Conservation (phyloP, 495 filamentous ascomycete species). For the Aspergillus campestris region DNA sequence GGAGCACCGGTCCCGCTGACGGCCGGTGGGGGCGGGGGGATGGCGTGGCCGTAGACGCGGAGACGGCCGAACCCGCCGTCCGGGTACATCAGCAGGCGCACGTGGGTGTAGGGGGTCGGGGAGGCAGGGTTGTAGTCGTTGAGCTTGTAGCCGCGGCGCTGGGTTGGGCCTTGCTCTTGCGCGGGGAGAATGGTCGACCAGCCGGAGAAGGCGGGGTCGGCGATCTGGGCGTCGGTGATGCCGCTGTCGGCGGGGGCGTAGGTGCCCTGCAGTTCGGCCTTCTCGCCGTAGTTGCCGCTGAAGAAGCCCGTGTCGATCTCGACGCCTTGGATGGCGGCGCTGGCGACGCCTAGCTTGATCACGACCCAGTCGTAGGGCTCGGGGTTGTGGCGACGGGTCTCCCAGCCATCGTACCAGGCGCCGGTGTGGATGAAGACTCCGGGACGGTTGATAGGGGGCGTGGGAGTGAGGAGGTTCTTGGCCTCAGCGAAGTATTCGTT, state of each 20-base stretch:
- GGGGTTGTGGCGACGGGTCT: constrained; percentile 80
- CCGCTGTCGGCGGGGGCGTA: constrained; percentile 45
- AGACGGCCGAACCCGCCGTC: constrained; percentile 92
- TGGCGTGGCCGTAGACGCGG: constrained; percentile 68
- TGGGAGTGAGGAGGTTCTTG: constrained; percentile 67
- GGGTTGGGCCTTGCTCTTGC: constrained; percentile 64
- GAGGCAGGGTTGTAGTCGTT: constrained; percentile 26
- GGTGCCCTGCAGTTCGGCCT: constrained; percentile 72
- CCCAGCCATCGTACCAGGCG: constrained; percentile 96
- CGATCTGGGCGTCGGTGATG: constrained; percentile 50
- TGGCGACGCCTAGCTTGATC: constrained; percentile 69
- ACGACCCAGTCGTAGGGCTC: constrained; percentile 78
- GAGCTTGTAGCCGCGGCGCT: constrained; percentile 75
- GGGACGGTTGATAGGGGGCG: constrained; percentile 63
- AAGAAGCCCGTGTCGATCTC: constrained; percentile 87
- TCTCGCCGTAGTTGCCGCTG: constrained; percentile 78
- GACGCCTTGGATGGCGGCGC: constrained; percentile 65
- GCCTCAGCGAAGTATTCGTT: constrained; percentile 90
- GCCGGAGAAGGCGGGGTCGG: constrained; percentile 45
- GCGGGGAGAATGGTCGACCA: constrained; percentile 70
- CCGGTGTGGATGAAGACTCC: constrained; percentile 80
- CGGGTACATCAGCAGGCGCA: constrained; percentile 81
- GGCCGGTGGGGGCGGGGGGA: constrained; percentile 24
- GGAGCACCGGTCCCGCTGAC: constrained; percentile 20
- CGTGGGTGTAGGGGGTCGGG: constrained; percentile 72